A percentile compares a stretch with the other conserved stretches of the same genome.
These are phyloP conservation scores for Aaosphaeria arxii DNA, from an alignment of 2,329 filamentous ascomycete genomes.

Conservation along the genomic window DNA sequence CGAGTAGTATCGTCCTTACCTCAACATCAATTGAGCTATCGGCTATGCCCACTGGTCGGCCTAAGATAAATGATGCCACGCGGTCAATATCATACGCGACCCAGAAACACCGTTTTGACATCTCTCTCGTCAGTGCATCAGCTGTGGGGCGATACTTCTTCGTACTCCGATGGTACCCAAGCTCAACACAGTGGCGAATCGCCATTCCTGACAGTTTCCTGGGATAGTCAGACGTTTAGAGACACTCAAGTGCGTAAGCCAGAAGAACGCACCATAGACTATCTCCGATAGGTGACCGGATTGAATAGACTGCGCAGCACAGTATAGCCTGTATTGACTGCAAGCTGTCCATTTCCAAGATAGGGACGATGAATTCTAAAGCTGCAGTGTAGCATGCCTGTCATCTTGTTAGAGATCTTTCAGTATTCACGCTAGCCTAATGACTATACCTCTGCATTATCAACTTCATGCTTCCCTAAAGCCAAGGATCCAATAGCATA, in stretches of 20 bases:
- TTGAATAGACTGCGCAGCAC: constrained; percentile 23
- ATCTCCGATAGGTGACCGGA: constrained; percentile 19
- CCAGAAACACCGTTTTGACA: constrained; percentile 33
- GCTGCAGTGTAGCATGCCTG: constrained; percentile 11
- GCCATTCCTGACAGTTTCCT: constrained; percentile 35
- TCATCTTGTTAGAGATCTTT: too few species aligned
- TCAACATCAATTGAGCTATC: constrained; percentile 21
- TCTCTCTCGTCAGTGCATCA: constrained; percentile 20
- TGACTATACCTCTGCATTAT: constrained; percentile 4
- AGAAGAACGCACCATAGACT: constrained; percentile 11
- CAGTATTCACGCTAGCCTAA: too few species aligned
- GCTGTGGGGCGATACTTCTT: constrained; percentile 4
- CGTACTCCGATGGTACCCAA: constrained; percentile 34
- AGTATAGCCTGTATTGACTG: constrained; percentile 21
- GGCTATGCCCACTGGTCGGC: constrained; percentile 24
- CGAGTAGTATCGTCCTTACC: neutral
- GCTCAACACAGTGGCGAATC: constrained; percentile 34
- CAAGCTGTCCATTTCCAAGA: constrained; percentile 19
- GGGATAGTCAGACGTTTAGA: neutral
- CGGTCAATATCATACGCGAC: constrained; percentile 34
- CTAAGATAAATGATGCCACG: constrained; percentile 28
- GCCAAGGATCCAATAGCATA: constrained; percentile 21
- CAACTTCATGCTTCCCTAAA: constrained; percentile 7
- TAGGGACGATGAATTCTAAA: constrained; percentile 8
- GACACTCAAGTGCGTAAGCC: neutral